Evolutionary conservation across 208 protist genomes (phyloP).

Genomic region (Leishmania arabica): DNA sequence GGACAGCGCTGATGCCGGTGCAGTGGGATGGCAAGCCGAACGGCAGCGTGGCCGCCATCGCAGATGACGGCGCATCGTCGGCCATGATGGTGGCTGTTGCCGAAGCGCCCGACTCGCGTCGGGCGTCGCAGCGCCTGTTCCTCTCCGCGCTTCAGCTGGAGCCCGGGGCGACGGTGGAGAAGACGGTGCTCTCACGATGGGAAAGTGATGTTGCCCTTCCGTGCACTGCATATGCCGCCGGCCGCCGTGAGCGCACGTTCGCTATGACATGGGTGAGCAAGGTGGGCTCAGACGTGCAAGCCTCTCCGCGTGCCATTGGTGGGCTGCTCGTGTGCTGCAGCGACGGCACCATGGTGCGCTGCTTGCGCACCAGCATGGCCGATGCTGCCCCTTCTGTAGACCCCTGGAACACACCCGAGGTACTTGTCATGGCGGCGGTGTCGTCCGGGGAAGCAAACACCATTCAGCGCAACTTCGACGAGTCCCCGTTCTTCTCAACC

Average conservation of each 20-base stretch:
- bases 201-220: not conserved
- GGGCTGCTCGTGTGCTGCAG: slow-evolving; percentile 19
- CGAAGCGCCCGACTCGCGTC: not conserved
- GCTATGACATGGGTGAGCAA: not conserved
- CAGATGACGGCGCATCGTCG: not conserved
- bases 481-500: not conserved
- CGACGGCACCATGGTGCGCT: slow-evolving; percentile 19
- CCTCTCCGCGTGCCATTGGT: not conserved
- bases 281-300: too few relatives aligned
- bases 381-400: not conserved
- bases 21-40: slow-evolving; percentile 4
- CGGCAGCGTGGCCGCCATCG: slow-evolving; percentile 23
- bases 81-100: not conserved
- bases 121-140: not conserved
- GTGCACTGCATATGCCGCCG: not conserved
- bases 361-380: not conserved
- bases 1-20: slow-evolving; percentile 18
- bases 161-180: not conserved
- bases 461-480: slow-evolving; percentile 12
- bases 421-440: slow-evolving; percentile 2
- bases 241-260: not conserved
- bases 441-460: not conserved
- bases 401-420: slow-evolving; percentile 12
- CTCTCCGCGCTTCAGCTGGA: slow-evolving; percentile 5
- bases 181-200: slow-evolving; percentile 4